Conservation (phyloP, 2,329 filamentous ascomycete genomes). For the Mariannaea sp. region DNA sequence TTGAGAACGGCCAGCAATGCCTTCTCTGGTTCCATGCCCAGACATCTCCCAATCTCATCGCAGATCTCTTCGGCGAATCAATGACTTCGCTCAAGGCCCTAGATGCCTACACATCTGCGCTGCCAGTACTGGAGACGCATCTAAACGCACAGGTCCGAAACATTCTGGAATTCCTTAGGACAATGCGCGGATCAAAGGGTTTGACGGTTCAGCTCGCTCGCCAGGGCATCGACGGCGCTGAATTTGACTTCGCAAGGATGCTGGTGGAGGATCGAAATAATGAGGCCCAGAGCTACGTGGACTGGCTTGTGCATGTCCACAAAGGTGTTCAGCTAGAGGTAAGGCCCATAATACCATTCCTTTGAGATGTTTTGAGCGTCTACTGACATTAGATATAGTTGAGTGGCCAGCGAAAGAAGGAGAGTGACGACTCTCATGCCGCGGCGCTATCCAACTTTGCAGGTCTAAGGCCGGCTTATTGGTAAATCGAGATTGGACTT, state of each 20-base stretch:
- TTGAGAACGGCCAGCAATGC: slow-evolving; percentile 93
- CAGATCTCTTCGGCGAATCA: slow-evolving; percentile 85
- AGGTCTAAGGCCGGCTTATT: slow-evolving; percentile 64
- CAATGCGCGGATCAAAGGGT: slow-evolving; percentile 82
- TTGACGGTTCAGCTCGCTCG: slow-evolving; percentile 87
- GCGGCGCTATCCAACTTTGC: slow-evolving; percentile 60
- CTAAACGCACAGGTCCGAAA: slow-evolving; percentile 95
- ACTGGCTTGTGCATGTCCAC: slow-evolving; percentile 97
- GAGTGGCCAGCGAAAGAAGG: slow-evolving; percentile 73
- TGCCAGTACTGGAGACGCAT: slow-evolving; percentile 88
- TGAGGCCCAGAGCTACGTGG: slow-evolving; percentile 96
- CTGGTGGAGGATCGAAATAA: slow-evolving; percentile 95
- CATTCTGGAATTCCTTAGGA: slow-evolving; percentile 83
- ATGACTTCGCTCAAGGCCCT: slow-evolving; percentile 71
- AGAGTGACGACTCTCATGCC: slow-evolving; percentile 56
- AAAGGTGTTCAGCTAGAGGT: slow-evolving; percentile 90
- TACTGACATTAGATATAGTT: slow-evolving; percentile 49
- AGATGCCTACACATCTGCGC: slow-evolving; percentile 77
- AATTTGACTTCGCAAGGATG: slow-evolving; percentile 93
- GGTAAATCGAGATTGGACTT: slow-evolving; percentile 45
- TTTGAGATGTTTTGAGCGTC: not conserved
- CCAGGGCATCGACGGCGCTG: slow-evolving; percentile 90
- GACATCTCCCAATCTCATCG: slow-evolving; percentile 87
- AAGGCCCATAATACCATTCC: slow-evolving; percentile 39
- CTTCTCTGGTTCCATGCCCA: slow-evolving; percentile 91